Evolutionary conservation across 495 filamentous ascomycete species (phyloP).

Genomic region (Lasiosphaeriaceae sp.): DNA sequence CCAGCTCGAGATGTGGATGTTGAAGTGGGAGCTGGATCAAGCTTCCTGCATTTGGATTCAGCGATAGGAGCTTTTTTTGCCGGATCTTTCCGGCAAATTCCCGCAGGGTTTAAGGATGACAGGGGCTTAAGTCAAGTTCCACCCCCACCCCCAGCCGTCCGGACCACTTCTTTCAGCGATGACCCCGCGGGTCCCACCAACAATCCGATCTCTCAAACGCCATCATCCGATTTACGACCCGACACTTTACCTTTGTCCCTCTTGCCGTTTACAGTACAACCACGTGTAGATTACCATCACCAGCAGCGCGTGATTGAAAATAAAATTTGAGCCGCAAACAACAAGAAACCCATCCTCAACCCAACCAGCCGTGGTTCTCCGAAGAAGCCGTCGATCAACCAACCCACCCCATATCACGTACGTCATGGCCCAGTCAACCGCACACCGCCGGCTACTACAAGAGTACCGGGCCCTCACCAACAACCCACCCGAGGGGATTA

Average conservation of each 20-base stretch:
- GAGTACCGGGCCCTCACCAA: conserved; percentile 79
- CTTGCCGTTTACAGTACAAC: too few species aligned
- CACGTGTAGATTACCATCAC: too few species aligned
- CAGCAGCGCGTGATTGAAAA: too few species aligned
- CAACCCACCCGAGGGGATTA: conserved; percentile 89
- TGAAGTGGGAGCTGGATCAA: background rate
- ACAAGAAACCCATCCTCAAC: too few species aligned
- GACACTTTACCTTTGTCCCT: too few species aligned
- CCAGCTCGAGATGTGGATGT: background rate
- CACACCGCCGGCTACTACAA: conserved; percentile 91
- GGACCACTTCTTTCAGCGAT: background rate
- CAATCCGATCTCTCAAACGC: background rate
- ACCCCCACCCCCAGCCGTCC: background rate
- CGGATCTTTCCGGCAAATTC: conserved; percentile 1
- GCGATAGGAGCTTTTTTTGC: background rate
- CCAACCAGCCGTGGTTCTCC: background rate
- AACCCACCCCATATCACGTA: background rate
- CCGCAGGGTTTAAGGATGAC: background rate
- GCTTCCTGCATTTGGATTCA: background rate
- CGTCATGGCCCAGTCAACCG: conserved; percentile 59
- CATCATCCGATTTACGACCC: too few species aligned
- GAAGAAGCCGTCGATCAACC: background rate
- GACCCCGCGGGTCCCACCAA: background rate
- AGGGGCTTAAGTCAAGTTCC: background rate
- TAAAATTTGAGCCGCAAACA: too few species aligned